phyloP scores from a whole-genome alignment of 1,139 yeast genomes.

The Candida labiduridarum region DNA sequence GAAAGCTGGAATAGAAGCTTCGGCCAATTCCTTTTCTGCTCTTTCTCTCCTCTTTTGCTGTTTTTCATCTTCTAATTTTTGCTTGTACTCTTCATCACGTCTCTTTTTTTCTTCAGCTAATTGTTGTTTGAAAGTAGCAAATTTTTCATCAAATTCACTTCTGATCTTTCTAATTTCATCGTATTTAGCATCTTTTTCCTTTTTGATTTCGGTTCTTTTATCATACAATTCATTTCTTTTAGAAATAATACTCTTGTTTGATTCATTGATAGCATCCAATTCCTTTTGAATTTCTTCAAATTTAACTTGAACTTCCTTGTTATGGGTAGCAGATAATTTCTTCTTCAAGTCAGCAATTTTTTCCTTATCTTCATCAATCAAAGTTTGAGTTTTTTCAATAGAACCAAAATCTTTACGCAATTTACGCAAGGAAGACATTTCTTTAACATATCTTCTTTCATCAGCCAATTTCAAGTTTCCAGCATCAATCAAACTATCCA shows the following conservation, averaged over 20 bases:
- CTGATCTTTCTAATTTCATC: conserved; percentile 64
- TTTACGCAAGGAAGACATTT: conserved; percentile 82
- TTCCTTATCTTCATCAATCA: conserved; percentile 78
- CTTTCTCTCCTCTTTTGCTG: conserved; percentile 61
- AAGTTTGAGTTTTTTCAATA: conserved; percentile 73
- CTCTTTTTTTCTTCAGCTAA: conserved; percentile 70
- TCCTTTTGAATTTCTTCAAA: conserved; percentile 65
- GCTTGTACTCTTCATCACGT: conserved; percentile 69
- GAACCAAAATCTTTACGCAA: conserved; percentile 77
- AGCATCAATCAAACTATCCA: conserved; percentile 75
- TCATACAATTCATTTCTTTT: conserved; percentile 65
- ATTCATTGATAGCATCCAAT: conserved; percentile 59
- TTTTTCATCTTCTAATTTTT: conserved; percentile 58
- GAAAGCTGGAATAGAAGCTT: conserved; percentile 85
- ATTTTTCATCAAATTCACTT: conserved; percentile 69
- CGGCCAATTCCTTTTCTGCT: conserved; percentile 65
- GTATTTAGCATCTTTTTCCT: conserved; percentile 70
- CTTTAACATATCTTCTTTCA: conserved; percentile 84
- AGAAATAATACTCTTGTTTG: conserved; percentile 66
- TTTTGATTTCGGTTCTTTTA: conserved; percentile 69
- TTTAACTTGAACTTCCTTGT: conserved; percentile 61
- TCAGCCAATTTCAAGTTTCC: conserved; percentile 89
- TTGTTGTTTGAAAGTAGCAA: conserved; percentile 68
- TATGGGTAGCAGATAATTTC: conserved; percentile 61
- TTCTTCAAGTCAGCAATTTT: conserved; percentile 78